Evolutionary conservation across 1,139 yeast species (phyloP).

Genomic region (Suhomyces terraborum): DNA sequence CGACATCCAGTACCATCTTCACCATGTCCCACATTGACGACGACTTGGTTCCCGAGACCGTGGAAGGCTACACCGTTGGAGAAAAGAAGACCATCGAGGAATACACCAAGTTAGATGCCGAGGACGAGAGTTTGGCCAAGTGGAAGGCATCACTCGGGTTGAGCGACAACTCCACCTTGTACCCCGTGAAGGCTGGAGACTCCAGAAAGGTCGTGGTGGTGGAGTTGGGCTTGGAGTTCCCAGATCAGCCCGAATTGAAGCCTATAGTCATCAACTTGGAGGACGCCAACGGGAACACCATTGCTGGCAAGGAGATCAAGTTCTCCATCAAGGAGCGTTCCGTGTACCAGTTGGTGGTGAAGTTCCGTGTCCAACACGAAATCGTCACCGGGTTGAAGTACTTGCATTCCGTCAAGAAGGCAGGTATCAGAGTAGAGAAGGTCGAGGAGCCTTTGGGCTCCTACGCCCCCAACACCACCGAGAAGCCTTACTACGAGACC

Average conservation of each 20-base stretch:
- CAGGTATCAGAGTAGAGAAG: conserved; percentile 86
- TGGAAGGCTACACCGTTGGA: conserved; percentile 72
- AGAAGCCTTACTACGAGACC: conserved; percentile 79
- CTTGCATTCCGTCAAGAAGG: conserved; percentile 80
- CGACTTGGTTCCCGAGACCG: conserved; percentile 64
- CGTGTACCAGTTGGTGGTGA: conserved; percentile 69
- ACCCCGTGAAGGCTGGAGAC: conserved; percentile 73
- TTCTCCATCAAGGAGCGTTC: conserved; percentile 80
- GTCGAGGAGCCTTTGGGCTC: conserved; percentile 88
- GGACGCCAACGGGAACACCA: conserved; percentile 51
- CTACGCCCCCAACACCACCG: conserved; percentile 85
- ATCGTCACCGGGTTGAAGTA: conserved; percentile 89
- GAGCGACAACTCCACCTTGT: conserved; percentile 50
- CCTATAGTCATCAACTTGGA: conserved; percentile 71
- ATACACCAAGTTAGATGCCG: conserved; percentile 81
- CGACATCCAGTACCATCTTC: conserved; percentile 1
- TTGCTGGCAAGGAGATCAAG: conserved; percentile 54
- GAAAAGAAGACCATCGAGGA: conserved; percentile 87
- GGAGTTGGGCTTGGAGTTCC: conserved; percentile 70
- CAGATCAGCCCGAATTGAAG: conserved; percentile 54
- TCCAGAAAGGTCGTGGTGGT: conserved; percentile 75
- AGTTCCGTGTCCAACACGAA: conserved; percentile 86
- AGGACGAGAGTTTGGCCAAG: conserved; percentile 86
- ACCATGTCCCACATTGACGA: conserved; percentile 42
- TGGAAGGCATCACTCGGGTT: conserved; percentile 93